phyloP scores from a whole-genome alignment of 2,329 filamentous ascomycete genomes.

The Trichophyton mentagrophytes region DNA sequence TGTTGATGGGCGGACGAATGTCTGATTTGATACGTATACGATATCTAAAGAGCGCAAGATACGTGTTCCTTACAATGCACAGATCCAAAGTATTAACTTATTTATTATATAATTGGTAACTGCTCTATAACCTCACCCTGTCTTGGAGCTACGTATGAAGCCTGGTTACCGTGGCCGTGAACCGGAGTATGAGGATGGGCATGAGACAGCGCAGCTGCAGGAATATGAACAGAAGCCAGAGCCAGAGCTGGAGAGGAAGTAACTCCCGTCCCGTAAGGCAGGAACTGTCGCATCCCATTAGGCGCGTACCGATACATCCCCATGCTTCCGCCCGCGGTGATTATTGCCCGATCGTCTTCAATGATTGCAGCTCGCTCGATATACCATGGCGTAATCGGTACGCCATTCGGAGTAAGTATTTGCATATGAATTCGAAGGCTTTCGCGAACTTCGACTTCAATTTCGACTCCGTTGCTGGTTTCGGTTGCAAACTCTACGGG shows the following conservation, averaged over 20 bases:
- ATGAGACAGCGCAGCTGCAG: too few relatives aligned
- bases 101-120: constrained; percentile 4
- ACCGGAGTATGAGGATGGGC: not conserved
- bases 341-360: not conserved
- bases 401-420: not conserved
- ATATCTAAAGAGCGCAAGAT: not conserved
- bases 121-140: constrained; percentile 1
- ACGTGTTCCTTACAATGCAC: not conserved
- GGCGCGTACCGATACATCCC: not conserved
- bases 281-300: constrained; percentile 1
- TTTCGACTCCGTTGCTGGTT: not conserved
- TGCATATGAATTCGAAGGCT: constrained; percentile 3
- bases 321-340: not conserved
- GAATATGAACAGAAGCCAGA: not conserved
- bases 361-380: not conserved
- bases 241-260: not conserved
- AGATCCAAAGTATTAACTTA: constrained; percentile 1
- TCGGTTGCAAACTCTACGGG: not conserved
- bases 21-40: not conserved
- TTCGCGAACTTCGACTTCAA: constrained; percentile 1
- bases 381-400: not conserved
- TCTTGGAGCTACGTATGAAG: constrained; percentile 2
- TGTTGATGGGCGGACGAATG: not conserved
- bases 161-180: not conserved
- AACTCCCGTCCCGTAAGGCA: not conserved